A percentile compares a stretch with the other conserved stretches of the same genome.
Evolutionary conservation across 768 basidiomycete genomes (phyloP).

Genomic region (Pleurotus citrinopileatus): DNA sequence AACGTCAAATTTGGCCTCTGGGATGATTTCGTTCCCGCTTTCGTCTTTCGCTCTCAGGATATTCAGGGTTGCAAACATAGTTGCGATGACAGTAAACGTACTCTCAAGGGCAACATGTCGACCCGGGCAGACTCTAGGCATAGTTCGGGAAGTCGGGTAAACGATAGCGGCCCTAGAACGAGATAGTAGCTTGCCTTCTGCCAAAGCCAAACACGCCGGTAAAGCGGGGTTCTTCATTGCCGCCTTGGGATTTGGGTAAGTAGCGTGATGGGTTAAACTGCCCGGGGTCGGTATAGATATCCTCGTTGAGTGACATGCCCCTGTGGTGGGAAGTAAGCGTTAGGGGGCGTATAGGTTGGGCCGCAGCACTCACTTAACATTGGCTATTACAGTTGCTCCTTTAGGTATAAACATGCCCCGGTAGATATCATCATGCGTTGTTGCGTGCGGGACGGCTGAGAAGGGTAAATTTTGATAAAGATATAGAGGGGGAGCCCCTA

Average conservation of each 20-base stretch:
- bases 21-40: constrained; percentile 36
- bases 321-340: neutral
- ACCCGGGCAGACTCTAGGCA: constrained; percentile 48
- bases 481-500: neutral
- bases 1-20: constrained; percentile 31
- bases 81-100: constrained; percentile 42
- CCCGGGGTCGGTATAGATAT: constrained; percentile 17
- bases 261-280: constrained; percentile 2
- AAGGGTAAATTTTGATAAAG: neutral
- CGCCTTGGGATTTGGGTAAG: neutral
- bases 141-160: neutral
- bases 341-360: neutral
- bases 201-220: constrained; percentile 1
- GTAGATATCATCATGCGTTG: constrained; percentile 29
- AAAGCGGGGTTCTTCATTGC: neutral
- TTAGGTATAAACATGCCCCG: constrained; percentile 31
- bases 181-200: constrained; percentile 2
- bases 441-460: constrained; percentile 27
- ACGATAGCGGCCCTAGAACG: neutral
- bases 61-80: constrained; percentile 42
- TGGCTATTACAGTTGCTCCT: constrained; percentile 30
- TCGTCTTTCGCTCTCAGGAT: constrained; percentile 38
- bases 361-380: constrained; percentile 25
- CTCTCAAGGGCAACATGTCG: constrained; percentile 46
- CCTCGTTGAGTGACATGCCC: neutral